Base-by-base conservation (phyloP, 306 rosid species). In the Trifolium pratense region DNA sequence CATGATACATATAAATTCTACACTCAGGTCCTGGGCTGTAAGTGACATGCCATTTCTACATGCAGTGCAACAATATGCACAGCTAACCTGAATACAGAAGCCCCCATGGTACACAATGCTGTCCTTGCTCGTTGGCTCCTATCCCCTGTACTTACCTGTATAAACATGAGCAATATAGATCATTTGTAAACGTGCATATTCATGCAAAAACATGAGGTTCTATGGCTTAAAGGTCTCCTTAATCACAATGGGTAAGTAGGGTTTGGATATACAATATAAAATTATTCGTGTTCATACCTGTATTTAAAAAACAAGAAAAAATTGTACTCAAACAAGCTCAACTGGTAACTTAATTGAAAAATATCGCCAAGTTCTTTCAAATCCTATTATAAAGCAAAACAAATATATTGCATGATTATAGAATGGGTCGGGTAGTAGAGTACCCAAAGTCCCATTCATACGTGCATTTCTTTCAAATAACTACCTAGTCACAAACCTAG, bases 71-170 rank as follows among this genome's bases (percentile, higher is more conserved):
- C 72, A 73, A 66, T n/a, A 61, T 32, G 81, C 46, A 59, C 13
- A 61, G 57, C 63, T 76, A 72, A 93, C 98, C 98, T 94, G 93
- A 94, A 89, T 60, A 94, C 98, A 73, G 98, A 94, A 75, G 98
- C 96, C 53, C 98, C 98, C 92, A 94, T 86, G 43, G 92, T 94
- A 78, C 88, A 61, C 83, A 94, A 76, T 70, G 98, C 98, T 84
- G 86, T 71, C 78, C 59, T 83, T 81, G 96, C 93, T 34, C 98
- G 90, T 76, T 84, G 87, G 77, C 57, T 81, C 77, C 92, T 88
- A 36, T 94, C 83, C 58, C 98, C 98, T 31, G 78, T 72, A 79
- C 88, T 88, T 79, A 87, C 92, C 97, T 94, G 84, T 37, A 51
- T 63, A 70, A 68, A 68, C 77, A 78, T 49, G 66, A 71, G 77